Percentiles rank a stretch among this genome's conserved stretches.
These are phyloP conservation scores for Suillus cothurnatus DNA, from an alignment of 768 basidiomycete species.

Conservation along the genomic window DNA sequence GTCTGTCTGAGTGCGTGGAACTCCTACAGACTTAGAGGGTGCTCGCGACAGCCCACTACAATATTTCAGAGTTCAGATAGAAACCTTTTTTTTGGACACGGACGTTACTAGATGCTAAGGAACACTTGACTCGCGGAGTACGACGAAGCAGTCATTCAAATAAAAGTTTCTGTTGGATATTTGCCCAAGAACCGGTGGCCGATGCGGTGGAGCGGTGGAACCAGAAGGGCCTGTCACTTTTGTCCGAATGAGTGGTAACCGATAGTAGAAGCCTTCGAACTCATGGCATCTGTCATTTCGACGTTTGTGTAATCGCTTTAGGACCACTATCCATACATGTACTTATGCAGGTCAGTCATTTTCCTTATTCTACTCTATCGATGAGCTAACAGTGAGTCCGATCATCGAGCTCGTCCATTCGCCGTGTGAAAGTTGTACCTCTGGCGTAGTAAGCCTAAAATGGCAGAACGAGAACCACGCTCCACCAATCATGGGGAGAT, in stretches of 20 bases:
- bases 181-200: background rate
- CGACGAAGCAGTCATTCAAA: background rate
- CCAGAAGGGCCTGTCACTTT: background rate
- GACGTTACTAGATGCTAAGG: background rate
- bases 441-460: background rate
- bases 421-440: background rate
- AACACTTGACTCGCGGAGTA: background rate
- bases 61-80: background rate
- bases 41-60: background rate
- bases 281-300: background rate
- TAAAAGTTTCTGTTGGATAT: background rate
- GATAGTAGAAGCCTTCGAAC: background rate
- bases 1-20: background rate
- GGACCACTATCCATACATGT: background rate
- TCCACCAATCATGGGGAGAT: background rate
- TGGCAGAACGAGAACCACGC: background rate
- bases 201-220: background rate
- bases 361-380: no score
- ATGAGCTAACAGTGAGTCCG: no score
- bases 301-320: background rate
- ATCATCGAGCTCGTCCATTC: background rate
- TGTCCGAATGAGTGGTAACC: background rate
- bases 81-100: background rate
- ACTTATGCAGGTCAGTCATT: background rate
- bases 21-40: background rate